Evolutionary conservation across 2,329 filamentous ascomycete genomes (phyloP), one percentile per base, ranked within the genome.

Genomic region (Clarireedia monteithiana): DNA sequence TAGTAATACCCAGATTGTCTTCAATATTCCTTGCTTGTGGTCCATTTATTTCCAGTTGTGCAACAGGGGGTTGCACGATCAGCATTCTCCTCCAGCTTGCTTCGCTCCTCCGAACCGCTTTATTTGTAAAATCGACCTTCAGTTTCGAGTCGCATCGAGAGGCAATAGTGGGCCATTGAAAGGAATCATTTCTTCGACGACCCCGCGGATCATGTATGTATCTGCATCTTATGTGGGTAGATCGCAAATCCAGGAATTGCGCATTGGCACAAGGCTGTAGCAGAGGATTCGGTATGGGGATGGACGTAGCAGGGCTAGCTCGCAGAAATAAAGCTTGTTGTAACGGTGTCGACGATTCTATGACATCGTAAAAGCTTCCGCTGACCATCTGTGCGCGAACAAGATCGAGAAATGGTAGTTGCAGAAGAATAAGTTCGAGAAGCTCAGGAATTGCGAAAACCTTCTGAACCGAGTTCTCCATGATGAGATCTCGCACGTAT

Each of bases 361-460:
- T 54, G n/a, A 54, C 17, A 7, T 42, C 14, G n/a, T 30, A 17
- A 24, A 48, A 40, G 7, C 5, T 42, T n/a, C 27, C 34, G 5
- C 36, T 34, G 26, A 54, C 38, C 36, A 54, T 54, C 27, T 54
- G 52, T n/a, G 52, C 52, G 23, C 52, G 52, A 49, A 54, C 36
- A 12, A 54, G 52, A 30, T 54, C 52, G 5, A 54, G 44, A 6
- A 54, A 42, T 48, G 52, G 36, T 9, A 54, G n/a, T 14, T 48
- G 44, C 14, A 54, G 34, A 17, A 54, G 52, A n/a, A 54, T 49
- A 17, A 54, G 45, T 27, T 54, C 44, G 10, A 54, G n/a, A 34
- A 54, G 44, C 17, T 54, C 52, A 15, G 52, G 52, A 20, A 54
- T 54, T 9, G 44, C 34, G 10, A 54, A 49, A n/a, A 54, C 52